Percentiles rank a stretch among this genome's conserved stretches.
These are phyloP conservation scores for Sarocladiaceae sp. DNA, from an alignment of 2,329 filamentous ascomycete genomes.

Conservation along the genomic window DNA sequence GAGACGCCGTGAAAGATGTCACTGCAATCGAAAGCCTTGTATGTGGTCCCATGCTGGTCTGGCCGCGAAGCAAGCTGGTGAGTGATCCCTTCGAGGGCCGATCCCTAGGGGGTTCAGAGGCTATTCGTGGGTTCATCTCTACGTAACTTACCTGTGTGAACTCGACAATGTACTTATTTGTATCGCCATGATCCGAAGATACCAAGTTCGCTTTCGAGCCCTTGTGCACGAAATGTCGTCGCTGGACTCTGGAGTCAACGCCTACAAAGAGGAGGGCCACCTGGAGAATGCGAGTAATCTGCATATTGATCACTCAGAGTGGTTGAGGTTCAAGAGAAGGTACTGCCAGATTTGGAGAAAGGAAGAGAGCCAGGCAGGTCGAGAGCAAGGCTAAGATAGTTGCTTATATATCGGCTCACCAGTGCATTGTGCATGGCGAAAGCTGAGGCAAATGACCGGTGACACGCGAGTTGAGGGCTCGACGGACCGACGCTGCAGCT, in stretches of 20 bases:
- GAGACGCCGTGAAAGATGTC: constrained; percentile 29
- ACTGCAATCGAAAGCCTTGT: constrained; percentile 26
- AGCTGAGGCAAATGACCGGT: background rate
- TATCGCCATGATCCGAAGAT: constrained; percentile 9
- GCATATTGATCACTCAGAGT: constrained; percentile 2
- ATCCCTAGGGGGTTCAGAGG: constrained; percentile 8
- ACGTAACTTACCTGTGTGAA: constrained; percentile 12
- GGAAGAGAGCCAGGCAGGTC: background rate
- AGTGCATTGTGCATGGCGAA: background rate
- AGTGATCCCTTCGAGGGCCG: constrained; percentile 14
- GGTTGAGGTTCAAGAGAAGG: background rate
- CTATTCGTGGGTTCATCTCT: background rate
- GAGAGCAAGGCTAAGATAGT: background rate
- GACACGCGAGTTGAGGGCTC: background rate
- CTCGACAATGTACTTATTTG: constrained; percentile 21
- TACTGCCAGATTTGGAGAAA: background rate
- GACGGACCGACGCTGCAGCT: constrained; percentile 5
- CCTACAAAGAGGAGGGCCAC: background rate
- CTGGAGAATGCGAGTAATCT: background rate
- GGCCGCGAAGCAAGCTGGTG: constrained; percentile 17
- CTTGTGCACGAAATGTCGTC: background rate
- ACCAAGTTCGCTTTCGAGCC: background rate
- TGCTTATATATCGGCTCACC: background rate
- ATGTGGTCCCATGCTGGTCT: constrained; percentile 14
- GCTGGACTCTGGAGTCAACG: background rate